phyloP scores from a whole-genome alignment of 2,329 filamentous ascomycete species.

The Hypoxylon sp. region DNA sequence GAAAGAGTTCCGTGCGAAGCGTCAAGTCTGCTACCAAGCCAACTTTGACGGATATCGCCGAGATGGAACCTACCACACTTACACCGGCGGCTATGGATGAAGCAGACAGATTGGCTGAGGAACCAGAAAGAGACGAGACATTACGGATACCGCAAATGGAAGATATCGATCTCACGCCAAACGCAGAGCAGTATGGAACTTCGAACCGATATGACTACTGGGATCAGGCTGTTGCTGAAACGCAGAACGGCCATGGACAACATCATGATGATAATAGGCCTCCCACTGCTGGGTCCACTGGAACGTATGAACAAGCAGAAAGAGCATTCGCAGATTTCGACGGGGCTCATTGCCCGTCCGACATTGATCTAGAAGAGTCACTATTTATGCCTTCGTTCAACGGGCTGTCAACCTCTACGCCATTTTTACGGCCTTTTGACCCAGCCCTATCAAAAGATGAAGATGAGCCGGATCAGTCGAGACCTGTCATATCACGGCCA shows the following conservation, averaged over 20 bases:
- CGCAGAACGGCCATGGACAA: constrained; percentile 38
- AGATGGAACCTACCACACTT: constrained; percentile 67
- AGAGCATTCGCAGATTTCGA: constrained; percentile 85
- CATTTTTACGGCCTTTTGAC: constrained; percentile 47
- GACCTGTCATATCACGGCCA: constrained; percentile 55
- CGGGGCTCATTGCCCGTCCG: constrained; percentile 79
- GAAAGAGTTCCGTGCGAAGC: constrained; percentile 68
- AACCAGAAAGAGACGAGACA: constrained; percentile 56
- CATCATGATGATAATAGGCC: constrained; percentile 56
- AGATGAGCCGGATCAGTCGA: constrained; percentile 42
- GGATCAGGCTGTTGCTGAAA: constrained; percentile 49
- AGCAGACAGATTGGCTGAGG: constrained; percentile 62
- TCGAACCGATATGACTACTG: constrained; percentile 51
- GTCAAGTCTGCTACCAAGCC: constrained; percentile 64
- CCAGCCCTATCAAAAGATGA: constrained; percentile 39
- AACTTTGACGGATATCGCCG: constrained; percentile 70
- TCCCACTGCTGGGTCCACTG: constrained; percentile 66
- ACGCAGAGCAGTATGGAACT: constrained; percentile 48
- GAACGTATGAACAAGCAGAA: constrained; percentile 76
- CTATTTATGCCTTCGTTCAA: constrained; percentile 49
- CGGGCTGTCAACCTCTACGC: constrained; percentile 38
- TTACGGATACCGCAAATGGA: constrained; percentile 47
- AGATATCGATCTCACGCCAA: constrained; percentile 51
- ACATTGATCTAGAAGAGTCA: constrained; percentile 56
- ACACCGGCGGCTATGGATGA: constrained; percentile 68